Evolutionary conservation across 2,329 filamentous ascomycete genomes (phyloP).

Genomic region (Penicillium corylophilum): DNA sequence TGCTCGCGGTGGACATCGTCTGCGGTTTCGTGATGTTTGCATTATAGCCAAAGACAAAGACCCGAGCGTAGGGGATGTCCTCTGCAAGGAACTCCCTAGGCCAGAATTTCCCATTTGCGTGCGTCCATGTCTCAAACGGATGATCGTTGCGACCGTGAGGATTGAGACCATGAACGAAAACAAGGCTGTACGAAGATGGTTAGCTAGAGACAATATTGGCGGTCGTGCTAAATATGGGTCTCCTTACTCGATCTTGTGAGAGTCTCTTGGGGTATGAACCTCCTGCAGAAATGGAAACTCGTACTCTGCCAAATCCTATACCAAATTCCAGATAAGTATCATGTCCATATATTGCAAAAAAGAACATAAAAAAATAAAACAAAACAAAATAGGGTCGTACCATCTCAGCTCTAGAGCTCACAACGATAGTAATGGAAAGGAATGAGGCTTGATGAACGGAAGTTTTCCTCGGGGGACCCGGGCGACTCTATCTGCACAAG

Average conservation of each 20-base stretch:
- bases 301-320: slow-evolving; percentile 18
- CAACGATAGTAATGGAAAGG: neutral
- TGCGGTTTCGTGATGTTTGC: slow-evolving; percentile 31
- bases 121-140: slow-evolving; percentile 35
- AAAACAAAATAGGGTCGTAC: too few relatives aligned
- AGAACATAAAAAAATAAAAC: too few relatives aligned
- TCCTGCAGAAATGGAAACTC: slow-evolving; percentile 34
- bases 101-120: slow-evolving; percentile 24
- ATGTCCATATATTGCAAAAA: neutral
- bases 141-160: slow-evolving; percentile 32
- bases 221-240: neutral
- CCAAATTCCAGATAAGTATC: neutral
- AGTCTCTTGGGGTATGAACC: slow-evolving; percentile 25
- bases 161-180: slow-evolving; percentile 35
- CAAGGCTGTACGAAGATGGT: slow-evolving; percentile 16
- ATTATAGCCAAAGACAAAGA: slow-evolving; percentile 37
- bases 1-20: slow-evolving; percentile 34
- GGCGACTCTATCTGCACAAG: neutral
- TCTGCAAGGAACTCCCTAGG: slow-evolving; percentile 20
- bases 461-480: neutral
- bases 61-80: slow-evolving; percentile 30
- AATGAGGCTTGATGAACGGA: neutral
- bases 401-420: neutral
- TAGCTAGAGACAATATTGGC: neutral
- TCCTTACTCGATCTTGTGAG: slow-evolving; percentile 31